Evolutionary conservation across 495 filamentous ascomycete species (phyloP).

Genomic region (Talaromyces liani): DNA sequence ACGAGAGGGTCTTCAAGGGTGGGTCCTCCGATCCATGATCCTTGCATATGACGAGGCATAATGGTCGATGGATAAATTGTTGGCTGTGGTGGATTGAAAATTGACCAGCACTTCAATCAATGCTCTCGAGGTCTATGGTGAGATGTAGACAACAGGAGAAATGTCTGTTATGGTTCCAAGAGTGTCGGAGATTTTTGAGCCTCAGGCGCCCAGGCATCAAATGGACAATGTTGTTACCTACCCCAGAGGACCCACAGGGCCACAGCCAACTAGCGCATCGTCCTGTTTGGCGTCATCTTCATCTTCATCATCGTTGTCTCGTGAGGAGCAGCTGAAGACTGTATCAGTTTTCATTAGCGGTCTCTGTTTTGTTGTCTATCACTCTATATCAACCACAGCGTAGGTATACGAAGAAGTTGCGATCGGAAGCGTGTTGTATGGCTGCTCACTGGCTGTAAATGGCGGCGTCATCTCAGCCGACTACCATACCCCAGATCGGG

Average conservation of each 20-base stretch:
- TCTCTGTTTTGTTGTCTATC: slow-evolving; percentile 11
- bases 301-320: slow-evolving; percentile 3
- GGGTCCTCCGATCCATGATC: background rate
- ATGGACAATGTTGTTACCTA: background rate
- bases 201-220: background rate
- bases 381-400: background rate
- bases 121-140: background rate
- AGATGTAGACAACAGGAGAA: background rate
- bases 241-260: background rate
- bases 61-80: background rate
- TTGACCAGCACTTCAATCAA: background rate
- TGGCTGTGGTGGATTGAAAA: background rate
- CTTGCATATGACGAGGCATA: background rate
- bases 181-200: background rate
- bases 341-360: background rate
- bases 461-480: slow-evolving; percentile 40
- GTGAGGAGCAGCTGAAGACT: background rate
- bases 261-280: background rate
- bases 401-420: background rate
- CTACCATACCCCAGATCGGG: slow-evolving; percentile 39
- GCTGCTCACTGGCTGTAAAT: slow-evolving; percentile 36
- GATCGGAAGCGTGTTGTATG: slow-evolving; percentile 20
- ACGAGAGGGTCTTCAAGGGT: background rate
- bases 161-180: background rate
- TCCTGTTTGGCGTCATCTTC: background rate